phyloP scores from a whole-genome alignment of 352 stramenopile species.

The Phytophthora sojae region DNA sequence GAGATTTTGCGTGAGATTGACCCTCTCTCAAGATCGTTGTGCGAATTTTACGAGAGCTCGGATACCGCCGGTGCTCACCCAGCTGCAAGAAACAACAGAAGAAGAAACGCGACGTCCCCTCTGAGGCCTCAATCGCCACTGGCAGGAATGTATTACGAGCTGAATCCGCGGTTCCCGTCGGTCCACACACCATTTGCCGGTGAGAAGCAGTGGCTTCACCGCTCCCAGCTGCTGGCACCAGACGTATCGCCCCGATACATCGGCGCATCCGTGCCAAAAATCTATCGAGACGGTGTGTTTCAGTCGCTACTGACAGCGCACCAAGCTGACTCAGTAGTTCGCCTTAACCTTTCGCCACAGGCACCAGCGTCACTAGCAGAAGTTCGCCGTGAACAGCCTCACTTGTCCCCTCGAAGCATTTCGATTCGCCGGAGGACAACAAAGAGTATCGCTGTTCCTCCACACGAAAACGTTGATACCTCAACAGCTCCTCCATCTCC shows the following conservation, averaged over 20 bases:
- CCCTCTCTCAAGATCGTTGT: slow-evolving; percentile 46
- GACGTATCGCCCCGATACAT: slow-evolving; percentile 63
- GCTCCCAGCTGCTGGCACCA: slow-evolving; percentile 53
- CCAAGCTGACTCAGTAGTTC: slow-evolving; percentile 61
- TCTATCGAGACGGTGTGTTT: slow-evolving; percentile 65
- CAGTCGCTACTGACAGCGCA: slow-evolving; percentile 50
- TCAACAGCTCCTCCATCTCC: neutral
- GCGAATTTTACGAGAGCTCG: slow-evolving; percentile 26
- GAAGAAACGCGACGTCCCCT: neutral
- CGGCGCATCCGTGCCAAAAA: slow-evolving; percentile 58
- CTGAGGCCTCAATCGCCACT: slow-evolving; percentile 1
- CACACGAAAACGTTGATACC: neutral
- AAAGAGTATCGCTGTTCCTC: neutral
- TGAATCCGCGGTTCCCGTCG: slow-evolving; percentile 73
- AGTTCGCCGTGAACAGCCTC: slow-evolving; percentile 22
- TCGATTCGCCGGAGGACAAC: slow-evolving; percentile 6
- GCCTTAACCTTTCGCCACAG: slow-evolving; percentile 47
- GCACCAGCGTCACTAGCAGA: slow-evolving; percentile 24
- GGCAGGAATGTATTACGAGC: slow-evolving; percentile 44
- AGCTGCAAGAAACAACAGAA: neutral
- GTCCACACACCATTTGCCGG: slow-evolving; percentile 50
- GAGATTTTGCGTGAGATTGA: slow-evolving; percentile 44
- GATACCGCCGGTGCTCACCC: neutral
- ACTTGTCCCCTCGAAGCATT: slow-evolving; percentile 24
- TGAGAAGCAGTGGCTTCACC: slow-evolving; percentile 64